Percentiles rank a stretch among this genome's conserved stretches.
Evolutionary conservation across 345 rosid species (phyloP).

Genomic region (Eucalyptus victrix): DNA sequence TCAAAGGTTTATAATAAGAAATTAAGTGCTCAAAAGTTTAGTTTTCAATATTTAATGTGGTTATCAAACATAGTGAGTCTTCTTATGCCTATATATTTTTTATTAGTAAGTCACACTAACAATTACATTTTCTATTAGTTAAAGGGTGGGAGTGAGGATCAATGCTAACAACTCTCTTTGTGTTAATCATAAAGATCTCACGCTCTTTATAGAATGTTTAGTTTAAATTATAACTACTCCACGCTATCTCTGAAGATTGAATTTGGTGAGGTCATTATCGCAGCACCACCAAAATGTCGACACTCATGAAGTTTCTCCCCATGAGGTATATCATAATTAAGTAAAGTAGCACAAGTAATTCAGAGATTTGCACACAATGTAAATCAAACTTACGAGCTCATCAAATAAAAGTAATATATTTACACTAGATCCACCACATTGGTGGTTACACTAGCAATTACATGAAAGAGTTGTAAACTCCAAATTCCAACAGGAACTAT

Average conservation of each 20-base stretch:
- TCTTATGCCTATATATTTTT: neutral
- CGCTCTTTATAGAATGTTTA: fast-evolving
- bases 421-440: neutral
- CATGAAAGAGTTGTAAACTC: neutral
- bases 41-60: neutral
- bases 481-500: neutral
- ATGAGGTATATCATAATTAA: neutral
- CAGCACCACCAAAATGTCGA: fast-evolving
- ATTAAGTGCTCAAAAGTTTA: neutral
- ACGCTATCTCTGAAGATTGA: fast-evolving
- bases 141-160: neutral
- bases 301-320: neutral
- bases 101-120: neutral
- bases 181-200: neutral
- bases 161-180: neutral
- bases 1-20: neutral
- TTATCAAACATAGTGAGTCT: neutral
- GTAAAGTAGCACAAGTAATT: neutral
- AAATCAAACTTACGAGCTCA: neutral
- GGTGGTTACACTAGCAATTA: neutral
- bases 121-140: neutral
- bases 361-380: neutral
- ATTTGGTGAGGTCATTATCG: neutral
- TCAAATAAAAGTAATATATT: neutral
- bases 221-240: neutral